Conservation (phyloP, 768 basidiomycete species). For the Rhodosporidiobolus sp. region DNA sequence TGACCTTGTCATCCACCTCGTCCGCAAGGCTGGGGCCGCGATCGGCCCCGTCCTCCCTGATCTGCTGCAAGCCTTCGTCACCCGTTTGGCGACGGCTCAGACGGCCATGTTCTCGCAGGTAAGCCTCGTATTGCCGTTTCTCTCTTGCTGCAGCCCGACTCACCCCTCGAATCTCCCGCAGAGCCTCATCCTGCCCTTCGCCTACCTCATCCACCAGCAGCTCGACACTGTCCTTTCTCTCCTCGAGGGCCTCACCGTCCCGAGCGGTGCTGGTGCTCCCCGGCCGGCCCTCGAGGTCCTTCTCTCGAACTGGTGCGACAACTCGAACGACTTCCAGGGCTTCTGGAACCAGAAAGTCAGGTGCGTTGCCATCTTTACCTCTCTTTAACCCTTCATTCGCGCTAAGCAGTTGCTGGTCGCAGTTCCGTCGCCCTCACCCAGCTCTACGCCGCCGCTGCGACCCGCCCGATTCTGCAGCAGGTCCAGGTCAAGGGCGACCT, state of each 20-base stretch:
- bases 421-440: slow-evolving; percentile 74
- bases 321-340: slow-evolving; percentile 84
- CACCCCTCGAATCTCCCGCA: slow-evolving; percentile 47
- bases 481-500: slow-evolving; percentile 87
- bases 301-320: slow-evolving; percentile 91
- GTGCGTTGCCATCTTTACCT: slow-evolving; percentile 42
- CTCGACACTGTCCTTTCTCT: slow-evolving; percentile 72
- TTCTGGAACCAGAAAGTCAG: slow-evolving; percentile 85
- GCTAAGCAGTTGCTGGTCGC: background rate
- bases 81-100: slow-evolving; percentile 74
- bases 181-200: slow-evolving; percentile 89
- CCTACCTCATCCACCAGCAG: slow-evolving; percentile 85
- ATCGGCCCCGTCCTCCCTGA: slow-evolving; percentile 82
- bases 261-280: slow-evolving; percentile 50
- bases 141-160: background rate
- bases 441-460: slow-evolving; percentile 59
- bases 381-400: too few species aligned
- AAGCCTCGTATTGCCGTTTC: slow-evolving; percentile 6
- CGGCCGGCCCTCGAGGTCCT: slow-evolving; percentile 64
- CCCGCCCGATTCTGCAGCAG: slow-evolving; percentile 63
- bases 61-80: slow-evolving; percentile 76
- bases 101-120: slow-evolving; percentile 91
- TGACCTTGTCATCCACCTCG: slow-evolving; percentile 87
- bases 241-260: slow-evolving; percentile 63
- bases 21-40: slow-evolving; percentile 74